Conservation (phyloP, 2,329 filamentous ascomycete species). For the Neonectria magnoliae region DNA sequence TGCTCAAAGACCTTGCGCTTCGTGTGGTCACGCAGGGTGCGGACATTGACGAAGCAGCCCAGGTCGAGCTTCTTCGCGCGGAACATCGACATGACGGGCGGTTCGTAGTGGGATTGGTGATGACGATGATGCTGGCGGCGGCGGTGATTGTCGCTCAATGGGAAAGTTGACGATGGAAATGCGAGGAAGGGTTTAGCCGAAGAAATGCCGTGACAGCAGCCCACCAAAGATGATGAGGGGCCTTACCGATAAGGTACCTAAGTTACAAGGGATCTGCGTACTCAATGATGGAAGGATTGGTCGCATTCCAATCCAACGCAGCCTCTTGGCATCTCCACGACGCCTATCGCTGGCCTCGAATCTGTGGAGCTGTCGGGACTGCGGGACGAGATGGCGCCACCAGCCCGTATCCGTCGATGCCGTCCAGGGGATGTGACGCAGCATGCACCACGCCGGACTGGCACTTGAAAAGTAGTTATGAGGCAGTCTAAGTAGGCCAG, state of each 20-base stretch:
- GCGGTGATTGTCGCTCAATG: constrained; percentile 22
- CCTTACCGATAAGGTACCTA: not conserved
- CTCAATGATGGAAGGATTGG: not conserved
- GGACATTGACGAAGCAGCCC: constrained; percentile 86
- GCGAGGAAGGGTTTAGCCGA: constrained; percentile 25
- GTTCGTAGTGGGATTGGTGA: constrained; percentile 15
- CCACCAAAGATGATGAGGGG: not conserved
- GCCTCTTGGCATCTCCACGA: not conserved
- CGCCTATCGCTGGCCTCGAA: not conserved
- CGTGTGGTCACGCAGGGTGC: constrained; percentile 91
- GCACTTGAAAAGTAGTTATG: not conserved
- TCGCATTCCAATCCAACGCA: not conserved
- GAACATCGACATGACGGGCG: constrained; percentile 80
- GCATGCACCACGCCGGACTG: not conserved
- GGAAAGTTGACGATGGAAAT: constrained; percentile 18
- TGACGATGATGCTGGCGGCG: constrained; percentile 28
- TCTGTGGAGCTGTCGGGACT: not conserved
- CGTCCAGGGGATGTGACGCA: constrained; percentile 6
- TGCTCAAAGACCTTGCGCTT: constrained; percentile 94
- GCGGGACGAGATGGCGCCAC: constrained; percentile 9
- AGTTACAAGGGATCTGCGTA: too few species aligned
- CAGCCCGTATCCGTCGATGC: constrained; percentile 6
- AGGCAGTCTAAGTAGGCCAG: not conserved
- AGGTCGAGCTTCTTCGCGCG: constrained; percentile 90
- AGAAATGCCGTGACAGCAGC: constrained; percentile 14